Conservation (phyloP, 306 rosid species). For the Cucumis hystrix region DNA sequence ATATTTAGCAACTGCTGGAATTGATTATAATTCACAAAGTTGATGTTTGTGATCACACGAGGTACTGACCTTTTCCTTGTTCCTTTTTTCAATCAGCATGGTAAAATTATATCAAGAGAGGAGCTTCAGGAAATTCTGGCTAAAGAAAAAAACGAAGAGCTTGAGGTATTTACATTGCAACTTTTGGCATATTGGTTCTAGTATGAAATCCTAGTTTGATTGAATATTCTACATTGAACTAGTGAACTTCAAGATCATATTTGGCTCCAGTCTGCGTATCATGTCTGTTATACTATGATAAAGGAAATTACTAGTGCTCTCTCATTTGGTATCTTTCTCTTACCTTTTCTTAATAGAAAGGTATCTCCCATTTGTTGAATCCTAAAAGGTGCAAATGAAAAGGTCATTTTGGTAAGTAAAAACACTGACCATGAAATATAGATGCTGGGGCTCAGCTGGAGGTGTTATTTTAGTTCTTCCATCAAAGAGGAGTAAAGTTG, state of each 20-base stretch:
- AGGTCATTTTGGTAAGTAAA: too few relatives aligned
- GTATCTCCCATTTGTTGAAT: too few relatives aligned
- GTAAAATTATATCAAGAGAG: conserved; percentile 74
- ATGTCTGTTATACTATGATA: not conserved
- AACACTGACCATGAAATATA: too few relatives aligned
- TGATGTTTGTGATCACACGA: not conserved
- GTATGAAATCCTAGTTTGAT: not conserved
- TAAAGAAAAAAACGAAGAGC: conserved; percentile 54
- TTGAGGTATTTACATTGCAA: conserved; percentile 42
- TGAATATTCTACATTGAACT: not conserved
- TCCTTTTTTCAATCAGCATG: conserved; percentile 40
- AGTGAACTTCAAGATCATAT: not conserved
- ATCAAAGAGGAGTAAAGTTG: too few relatives aligned
- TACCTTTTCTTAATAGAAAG: too few relatives aligned
- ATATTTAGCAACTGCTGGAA: not conserved
- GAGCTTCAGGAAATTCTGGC: conserved; percentile 62
- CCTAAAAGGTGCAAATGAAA: too few relatives aligned
- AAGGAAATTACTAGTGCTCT: not conserved
- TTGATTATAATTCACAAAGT: not conserved
- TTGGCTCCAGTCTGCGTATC: not conserved
- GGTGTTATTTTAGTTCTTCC: too few relatives aligned
- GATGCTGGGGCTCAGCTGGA: too few relatives aligned
- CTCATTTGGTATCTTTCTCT: not conserved
- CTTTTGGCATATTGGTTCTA: not conserved
- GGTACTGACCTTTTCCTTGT: not conserved